Percentiles rank a stretch among this genome's conserved stretches.
Conservation (phyloP, 2,329 filamentous ascomycete species). For the Pseudopithomyces chartarum region DNA sequence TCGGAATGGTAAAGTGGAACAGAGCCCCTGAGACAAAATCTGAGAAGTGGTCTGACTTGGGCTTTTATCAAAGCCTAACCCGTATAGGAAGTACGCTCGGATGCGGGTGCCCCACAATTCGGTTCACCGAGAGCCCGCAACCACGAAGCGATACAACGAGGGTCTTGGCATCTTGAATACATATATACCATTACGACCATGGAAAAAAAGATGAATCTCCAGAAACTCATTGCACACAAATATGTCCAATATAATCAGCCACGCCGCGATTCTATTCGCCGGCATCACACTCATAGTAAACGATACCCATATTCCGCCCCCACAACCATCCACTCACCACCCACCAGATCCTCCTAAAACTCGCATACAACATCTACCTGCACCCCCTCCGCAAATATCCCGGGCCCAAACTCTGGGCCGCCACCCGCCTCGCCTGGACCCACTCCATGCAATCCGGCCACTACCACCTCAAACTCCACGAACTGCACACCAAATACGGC, state of each 20-base stretch:
- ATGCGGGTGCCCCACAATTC: background rate
- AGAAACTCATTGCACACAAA: background rate
- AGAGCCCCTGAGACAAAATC: too few species aligned
- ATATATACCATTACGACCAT: background rate
- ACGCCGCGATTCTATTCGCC: background rate
- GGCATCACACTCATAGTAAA: background rate
- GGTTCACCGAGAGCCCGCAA: conserved; percentile 4
- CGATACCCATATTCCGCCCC: background rate
- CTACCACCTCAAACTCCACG: conserved; percentile 12
- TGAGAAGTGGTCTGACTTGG: too few species aligned
- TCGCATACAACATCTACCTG: conserved; percentile 23
- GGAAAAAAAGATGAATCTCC: background rate
- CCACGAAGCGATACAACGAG: background rate
- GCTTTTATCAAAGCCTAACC: too few species aligned
- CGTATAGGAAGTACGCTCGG: too few species aligned
- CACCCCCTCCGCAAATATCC: conserved; percentile 21
- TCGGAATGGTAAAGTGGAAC: too few species aligned
- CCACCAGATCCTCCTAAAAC: background rate
- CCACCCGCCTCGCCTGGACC: conserved; percentile 44
- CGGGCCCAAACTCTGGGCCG: conserved; percentile 21
- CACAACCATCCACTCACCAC: background rate
- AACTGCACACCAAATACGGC: conserved; percentile 36
- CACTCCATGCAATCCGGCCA: conserved; percentile 22
- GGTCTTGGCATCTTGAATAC: background rate
- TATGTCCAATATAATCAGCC: background rate